A percentile compares a stretch with the other conserved stretches of the same genome.
Evolutionary conservation across 768 basidiomycete genomes (phyloP).

Genomic region (Megacollybia marginata): DNA sequence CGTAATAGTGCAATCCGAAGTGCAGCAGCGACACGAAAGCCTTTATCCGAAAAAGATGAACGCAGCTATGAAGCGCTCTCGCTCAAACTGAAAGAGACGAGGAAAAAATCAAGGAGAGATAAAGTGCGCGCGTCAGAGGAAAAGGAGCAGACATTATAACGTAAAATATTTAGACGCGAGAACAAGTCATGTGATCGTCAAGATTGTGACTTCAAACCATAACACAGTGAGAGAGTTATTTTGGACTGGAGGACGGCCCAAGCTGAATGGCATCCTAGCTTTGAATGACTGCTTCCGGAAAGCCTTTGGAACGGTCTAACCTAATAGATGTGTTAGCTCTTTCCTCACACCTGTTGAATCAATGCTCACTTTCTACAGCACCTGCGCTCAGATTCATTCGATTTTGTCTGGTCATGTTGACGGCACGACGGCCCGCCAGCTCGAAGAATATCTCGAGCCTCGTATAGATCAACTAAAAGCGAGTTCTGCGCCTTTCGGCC

Average conservation of each 20-base stretch:
- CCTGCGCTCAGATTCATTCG: conserved; percentile 57
- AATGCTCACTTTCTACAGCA: conserved; percentile 28
- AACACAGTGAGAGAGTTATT: no score
- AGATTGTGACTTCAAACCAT: no score
- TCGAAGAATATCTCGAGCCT: conserved; percentile 48
- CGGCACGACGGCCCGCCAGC: conserved; percentile 48
- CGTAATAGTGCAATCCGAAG: no score
- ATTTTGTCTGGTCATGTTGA: conserved; percentile 54
- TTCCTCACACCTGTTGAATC: neutral
- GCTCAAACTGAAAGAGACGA: no score
- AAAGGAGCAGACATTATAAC: no score
- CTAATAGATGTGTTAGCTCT: conserved; percentile 60
- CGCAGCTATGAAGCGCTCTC: no score
- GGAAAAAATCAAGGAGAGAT: no score
- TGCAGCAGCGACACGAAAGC: no score
- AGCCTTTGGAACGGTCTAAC: conserved; percentile 55
- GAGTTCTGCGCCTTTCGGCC: conserved; percentile 59
- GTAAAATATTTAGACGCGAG: no score
- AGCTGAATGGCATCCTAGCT: conserved; percentile 13
- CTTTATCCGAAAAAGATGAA: no score
- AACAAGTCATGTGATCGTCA: no score
- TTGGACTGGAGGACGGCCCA: neutral
- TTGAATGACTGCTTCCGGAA: conserved; percentile 22
- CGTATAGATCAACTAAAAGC: conserved; percentile 52
- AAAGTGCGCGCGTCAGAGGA: no score